Conservation (phyloP, 176 grass and related monocot species). For the Urochloa ruziziensis region DNA sequence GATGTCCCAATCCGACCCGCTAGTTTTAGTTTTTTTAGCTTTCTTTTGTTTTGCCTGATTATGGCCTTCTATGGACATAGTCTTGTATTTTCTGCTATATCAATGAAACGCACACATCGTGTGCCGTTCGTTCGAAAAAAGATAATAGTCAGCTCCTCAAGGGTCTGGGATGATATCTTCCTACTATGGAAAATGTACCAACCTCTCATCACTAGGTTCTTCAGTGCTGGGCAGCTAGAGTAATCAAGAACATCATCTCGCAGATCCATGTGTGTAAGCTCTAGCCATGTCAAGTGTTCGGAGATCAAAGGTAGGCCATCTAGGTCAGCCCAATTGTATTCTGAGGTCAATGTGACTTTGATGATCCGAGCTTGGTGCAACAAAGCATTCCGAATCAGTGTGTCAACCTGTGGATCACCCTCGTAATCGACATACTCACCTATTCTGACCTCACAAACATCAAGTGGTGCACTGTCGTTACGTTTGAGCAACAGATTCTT, state of each 20-base stretch:
- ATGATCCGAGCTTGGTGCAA: background rate
- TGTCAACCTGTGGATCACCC: background rate
- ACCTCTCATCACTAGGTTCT: background rate
- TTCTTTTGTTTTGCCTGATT: no score
- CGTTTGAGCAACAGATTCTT: conserved; percentile 13
- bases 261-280: background rate
- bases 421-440: background rate
- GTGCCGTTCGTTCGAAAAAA: no score
- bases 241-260: background rate
- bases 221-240: conserved; percentile 17
- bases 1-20: no score
- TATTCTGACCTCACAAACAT: background rate
- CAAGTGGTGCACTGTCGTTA: background rate
- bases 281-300: background rate
- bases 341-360: background rate
- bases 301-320: background rate
- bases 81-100: no score
- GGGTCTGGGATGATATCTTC: background rate
- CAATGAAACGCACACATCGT: no score
- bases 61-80: no score
- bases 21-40: no score
- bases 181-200: background rate
- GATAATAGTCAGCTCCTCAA: conserved; percentile 5
- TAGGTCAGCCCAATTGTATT: background rate
- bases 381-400: background rate